These are phyloP conservation scores for Hanseniaspora thailandica DNA, from an alignment of 805 yeast species.

Conservation along the genomic window DNA sequence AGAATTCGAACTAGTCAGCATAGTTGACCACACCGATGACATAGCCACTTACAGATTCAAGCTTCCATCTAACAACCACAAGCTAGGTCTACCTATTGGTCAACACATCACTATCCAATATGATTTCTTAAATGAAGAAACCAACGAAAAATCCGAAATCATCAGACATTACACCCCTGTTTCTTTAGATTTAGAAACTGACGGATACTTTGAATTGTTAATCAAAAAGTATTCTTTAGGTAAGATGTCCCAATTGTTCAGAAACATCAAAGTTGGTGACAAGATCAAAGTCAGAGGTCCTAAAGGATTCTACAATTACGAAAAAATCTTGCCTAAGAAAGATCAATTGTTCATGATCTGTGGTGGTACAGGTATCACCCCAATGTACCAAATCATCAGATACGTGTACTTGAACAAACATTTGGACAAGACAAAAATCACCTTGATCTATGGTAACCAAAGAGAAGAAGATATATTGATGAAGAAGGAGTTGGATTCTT, in stretches of 20 bases:
- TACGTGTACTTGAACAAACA: slow-evolving; percentile 54
- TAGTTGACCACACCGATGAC: slow-evolving; percentile 65
- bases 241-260: slow-evolving; percentile 65
- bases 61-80: slow-evolving; percentile 60
- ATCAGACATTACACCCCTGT: slow-evolving; percentile 86
- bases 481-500: slow-evolving; percentile 63
- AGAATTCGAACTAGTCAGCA: slow-evolving; percentile 69
- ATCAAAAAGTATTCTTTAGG: slow-evolving; percentile 81
- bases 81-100: slow-evolving; percentile 83
- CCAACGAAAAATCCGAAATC: slow-evolving; percentile 55
- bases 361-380: slow-evolving; percentile 94
- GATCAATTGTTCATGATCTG: slow-evolving; percentile 76
- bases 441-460: slow-evolving; percentile 71
- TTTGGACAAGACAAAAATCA: slow-evolving; percentile 58
- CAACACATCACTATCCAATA: slow-evolving; percentile 75
- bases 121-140: slow-evolving; percentile 8
- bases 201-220: slow-evolving; percentile 74
- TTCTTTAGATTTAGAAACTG: slow-evolving; percentile 57
- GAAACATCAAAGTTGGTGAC: slow-evolving; percentile 67
- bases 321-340: slow-evolving; percentile 53
- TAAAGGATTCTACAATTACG: slow-evolving; percentile 74
- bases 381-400: slow-evolving; percentile 85
- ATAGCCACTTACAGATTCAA: slow-evolving; percentile 75
- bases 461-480: slow-evolving; percentile 69
- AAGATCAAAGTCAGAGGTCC: slow-evolving; percentile 74